phyloP scores from a whole-genome alignment of 306 rosid genomes.

The Vigna trinervia region DNA sequence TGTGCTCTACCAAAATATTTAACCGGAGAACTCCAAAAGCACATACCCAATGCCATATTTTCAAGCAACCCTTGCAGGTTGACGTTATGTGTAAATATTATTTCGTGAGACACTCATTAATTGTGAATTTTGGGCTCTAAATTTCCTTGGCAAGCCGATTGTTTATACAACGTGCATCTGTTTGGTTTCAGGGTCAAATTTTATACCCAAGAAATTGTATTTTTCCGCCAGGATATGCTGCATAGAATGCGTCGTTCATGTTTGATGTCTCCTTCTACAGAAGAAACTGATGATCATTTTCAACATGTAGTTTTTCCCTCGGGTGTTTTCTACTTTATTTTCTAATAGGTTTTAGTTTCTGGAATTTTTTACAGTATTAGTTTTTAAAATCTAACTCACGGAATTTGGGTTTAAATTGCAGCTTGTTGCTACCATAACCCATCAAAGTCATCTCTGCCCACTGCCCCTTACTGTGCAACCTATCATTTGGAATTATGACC shows the following conservation, averaged over 20 bases:
- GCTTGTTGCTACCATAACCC: slow-evolving; percentile 97
- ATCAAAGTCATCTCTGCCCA: slow-evolving; percentile 98
- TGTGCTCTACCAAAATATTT: slow-evolving; percentile 82
- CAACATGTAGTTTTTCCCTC: slow-evolving; percentile 67
- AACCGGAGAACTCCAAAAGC: slow-evolving; percentile 79
- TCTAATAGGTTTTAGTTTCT: slow-evolving; percentile 5
- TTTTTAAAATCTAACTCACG: slow-evolving; percentile 2
- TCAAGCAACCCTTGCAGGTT: slow-evolving; percentile 97
- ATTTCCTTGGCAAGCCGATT: slow-evolving; percentile 33
- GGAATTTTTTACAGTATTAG: background rate
- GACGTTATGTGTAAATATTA: slow-evolving; percentile 30
- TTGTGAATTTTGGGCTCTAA: slow-evolving; percentile 23
- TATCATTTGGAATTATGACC: slow-evolving; percentile 92
- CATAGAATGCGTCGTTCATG: slow-evolving; percentile 90
- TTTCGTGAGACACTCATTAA: slow-evolving; percentile 10
- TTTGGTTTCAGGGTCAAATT: slow-evolving; percentile 77
- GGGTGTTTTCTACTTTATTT: slow-evolving; percentile 36
- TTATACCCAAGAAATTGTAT: slow-evolving; percentile 82
- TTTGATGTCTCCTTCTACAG: slow-evolving; percentile 81
- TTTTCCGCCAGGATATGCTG: slow-evolving; percentile 85
- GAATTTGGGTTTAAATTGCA: slow-evolving; percentile 55
- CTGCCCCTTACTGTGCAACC: slow-evolving; percentile 83
- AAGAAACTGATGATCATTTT: slow-evolving; percentile 87
- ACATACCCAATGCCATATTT: slow-evolving; percentile 85
- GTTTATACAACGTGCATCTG: slow-evolving; percentile 38